Evolutionary conservation across 2,329 filamentous ascomycete genomes (phyloP), one percentile per base, ranked within the genome.

Genomic region (Colletotrichum incanum): DNA sequence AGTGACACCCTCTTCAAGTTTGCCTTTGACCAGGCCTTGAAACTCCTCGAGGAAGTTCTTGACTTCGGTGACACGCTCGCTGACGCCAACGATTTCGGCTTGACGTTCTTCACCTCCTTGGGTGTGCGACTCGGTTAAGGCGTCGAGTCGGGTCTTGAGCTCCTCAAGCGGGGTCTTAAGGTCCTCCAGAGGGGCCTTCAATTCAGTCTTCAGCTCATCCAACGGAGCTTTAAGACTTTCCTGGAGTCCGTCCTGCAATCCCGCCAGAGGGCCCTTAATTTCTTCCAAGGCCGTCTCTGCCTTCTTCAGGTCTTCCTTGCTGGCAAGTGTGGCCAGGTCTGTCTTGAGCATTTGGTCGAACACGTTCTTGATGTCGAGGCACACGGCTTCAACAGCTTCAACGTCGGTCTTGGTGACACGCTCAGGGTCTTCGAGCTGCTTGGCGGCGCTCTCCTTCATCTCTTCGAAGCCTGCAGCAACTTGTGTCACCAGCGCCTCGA

Each of bases 91-190:
- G 65, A 94, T 94, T 80, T 98, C 96, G 55, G 92, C 89, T 78
- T 96, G 94, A 34, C 94, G 93, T 71, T 96, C 93, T 65, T 96
- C 94, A 56, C 96, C 92, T 0, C 93, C 92, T 82, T 94, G 94
- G 2, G 91, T 91, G 20, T 92, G 94, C 31, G 93, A 86, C 54
- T 94, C 92, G 58, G 93, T 91, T 67, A 95, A 92, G 3, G 86
- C 83, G 43, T 92, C 89, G 23, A 92, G 83, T 74, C 87, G 64
- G 26, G 54, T 89, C 76, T 90, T 91, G 79, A 93, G 89, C 31
- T 66, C 71, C 16, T 71, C 89, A 71, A 95, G 85, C 70, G 93
- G 87, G 26, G 90, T 87, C 63, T 91, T 89, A 18, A 96, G 84
- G 43, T 87, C 87, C 76, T 91, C 90, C 77, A 97, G 80, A 74